A percentile compares a stretch with the other conserved stretches of the same genome.
Conservation (phyloP, 2,329 filamentous ascomycete genomes). For the Pestalotiopsis sp. region DNA sequence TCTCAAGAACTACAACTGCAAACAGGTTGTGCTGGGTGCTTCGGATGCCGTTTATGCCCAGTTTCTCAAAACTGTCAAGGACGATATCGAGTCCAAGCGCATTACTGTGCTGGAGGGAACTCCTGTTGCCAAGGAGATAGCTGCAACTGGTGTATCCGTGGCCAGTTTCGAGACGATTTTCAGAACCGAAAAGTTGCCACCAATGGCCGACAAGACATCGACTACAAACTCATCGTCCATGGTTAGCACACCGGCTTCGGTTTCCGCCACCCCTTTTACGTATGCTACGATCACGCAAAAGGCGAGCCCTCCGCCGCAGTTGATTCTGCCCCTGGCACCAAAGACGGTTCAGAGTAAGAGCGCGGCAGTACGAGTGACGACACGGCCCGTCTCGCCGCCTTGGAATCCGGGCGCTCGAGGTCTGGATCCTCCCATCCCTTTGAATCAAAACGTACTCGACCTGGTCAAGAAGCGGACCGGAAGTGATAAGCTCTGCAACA, state of each 20-base stretch:
- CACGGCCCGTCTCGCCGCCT: conserved; percentile 32
- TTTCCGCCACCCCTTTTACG: conserved; percentile 26
- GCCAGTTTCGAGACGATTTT: conserved; percentile 54
- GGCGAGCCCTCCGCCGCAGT: conserved; percentile 44
- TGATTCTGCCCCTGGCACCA: conserved; percentile 43
- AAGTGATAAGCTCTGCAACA: conserved; percentile 62
- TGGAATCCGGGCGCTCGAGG: conserved; percentile 60
- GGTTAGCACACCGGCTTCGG: conserved; percentile 21
- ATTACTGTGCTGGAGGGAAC: conserved; percentile 58
- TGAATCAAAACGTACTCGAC: conserved; percentile 50
- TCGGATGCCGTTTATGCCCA: conserved; percentile 63
- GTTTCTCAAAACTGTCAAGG: conserved; percentile 57
- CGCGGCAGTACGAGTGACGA: conserved; percentile 18
- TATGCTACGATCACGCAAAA: conserved; percentile 46
- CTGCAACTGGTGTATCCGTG: conserved; percentile 47
- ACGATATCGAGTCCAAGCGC: conserved; percentile 45
- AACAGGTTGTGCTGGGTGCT: conserved; percentile 62
- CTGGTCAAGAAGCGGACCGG: conserved; percentile 58
- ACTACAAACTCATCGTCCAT: conserved; percentile 27
- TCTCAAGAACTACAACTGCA: conserved; percentile 63
- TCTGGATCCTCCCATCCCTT: conserved; percentile 52
- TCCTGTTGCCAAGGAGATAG: conserved; percentile 53
- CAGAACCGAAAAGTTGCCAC: conserved; percentile 54
- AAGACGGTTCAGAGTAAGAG: conserved; percentile 23
- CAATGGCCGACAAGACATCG: conserved; percentile 21